A percentile compares a stretch with the other conserved stretches of the same genome.
Conservation (phyloP, 1,139 yeast species). For the Suzukiozyma palmioleophila region DNA sequence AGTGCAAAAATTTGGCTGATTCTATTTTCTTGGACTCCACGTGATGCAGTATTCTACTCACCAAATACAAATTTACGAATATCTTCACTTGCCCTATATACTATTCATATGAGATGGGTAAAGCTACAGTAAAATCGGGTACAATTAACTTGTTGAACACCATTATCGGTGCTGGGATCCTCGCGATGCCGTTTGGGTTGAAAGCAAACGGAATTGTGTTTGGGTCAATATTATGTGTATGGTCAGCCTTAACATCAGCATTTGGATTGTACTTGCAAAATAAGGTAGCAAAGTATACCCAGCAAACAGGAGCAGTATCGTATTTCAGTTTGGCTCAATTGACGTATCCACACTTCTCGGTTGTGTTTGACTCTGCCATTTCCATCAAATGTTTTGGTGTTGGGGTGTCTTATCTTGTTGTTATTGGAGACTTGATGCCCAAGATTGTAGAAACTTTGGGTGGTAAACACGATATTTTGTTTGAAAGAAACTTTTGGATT, state of each 20-base stretch:
- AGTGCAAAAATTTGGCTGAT: neutral
- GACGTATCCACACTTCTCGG: slow-evolving; percentile 49
- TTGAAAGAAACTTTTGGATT: slow-evolving; percentile 66
- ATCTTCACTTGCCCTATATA: too few species aligned
- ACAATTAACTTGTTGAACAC: slow-evolving; percentile 51
- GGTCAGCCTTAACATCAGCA: slow-evolving; percentile 48
- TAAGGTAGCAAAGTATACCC: slow-evolving; percentile 46
- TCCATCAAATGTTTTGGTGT: slow-evolving; percentile 81
- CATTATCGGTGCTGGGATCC: slow-evolving; percentile 53
- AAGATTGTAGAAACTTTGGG: slow-evolving; percentile 51
- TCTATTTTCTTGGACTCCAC: neutral
- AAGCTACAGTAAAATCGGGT: slow-evolving; percentile 46
- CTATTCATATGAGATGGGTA: slow-evolving; percentile 14
- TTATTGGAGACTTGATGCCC: slow-evolving; percentile 90
- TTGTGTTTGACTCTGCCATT: slow-evolving; percentile 48
- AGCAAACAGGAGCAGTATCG: slow-evolving; percentile 46
- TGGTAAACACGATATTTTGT: slow-evolving; percentile 17
- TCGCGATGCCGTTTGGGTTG: slow-evolving; percentile 55
- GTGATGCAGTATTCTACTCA: too few species aligned
- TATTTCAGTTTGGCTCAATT: slow-evolving; percentile 51
- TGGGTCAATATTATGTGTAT: slow-evolving; percentile 41
- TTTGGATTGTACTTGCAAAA: slow-evolving; percentile 52
- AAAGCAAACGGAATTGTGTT: slow-evolving; percentile 47
- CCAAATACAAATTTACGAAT: too few species aligned
- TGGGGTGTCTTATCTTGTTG: slow-evolving; percentile 80